phyloP scores from a whole-genome alignment of 1,139 yeast species.

The Saccharomyces pastorianus region DNA sequence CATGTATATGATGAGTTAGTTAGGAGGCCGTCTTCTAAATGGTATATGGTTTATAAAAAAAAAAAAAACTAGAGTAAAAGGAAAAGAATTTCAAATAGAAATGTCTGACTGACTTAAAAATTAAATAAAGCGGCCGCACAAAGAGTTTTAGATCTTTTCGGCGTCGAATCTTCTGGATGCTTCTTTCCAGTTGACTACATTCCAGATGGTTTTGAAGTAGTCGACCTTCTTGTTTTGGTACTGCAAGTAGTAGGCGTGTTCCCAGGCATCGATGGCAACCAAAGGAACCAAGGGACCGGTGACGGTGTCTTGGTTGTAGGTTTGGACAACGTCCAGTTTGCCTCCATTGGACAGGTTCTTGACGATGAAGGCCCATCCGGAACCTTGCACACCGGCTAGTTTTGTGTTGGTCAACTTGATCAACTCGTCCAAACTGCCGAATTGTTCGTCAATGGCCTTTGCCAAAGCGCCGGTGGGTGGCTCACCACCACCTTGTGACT shows the following conservation, averaged over 20 bases:
- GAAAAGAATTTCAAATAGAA: background rate
- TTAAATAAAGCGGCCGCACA: no score
- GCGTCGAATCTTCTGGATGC: slow-evolving; percentile 52
- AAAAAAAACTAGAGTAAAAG: no score
- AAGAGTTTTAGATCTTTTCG: slow-evolving; percentile 19
- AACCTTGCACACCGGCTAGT: slow-evolving; percentile 90
- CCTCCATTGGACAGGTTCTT: slow-evolving; percentile 78
- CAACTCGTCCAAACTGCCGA: slow-evolving; percentile 71
- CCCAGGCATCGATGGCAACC: slow-evolving; percentile 97
- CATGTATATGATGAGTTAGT: background rate
- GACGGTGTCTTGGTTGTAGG: slow-evolving; percentile 86
- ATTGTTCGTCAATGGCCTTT: slow-evolving; percentile 56
- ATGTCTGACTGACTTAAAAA: background rate
- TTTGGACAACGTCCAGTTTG: slow-evolving; percentile 69
- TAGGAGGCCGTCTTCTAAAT: background rate
- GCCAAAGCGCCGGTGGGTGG: slow-evolving; percentile 53
- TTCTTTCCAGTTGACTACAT: slow-evolving; percentile 92
- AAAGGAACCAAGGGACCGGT: slow-evolving; percentile 65
- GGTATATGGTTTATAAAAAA: no score
- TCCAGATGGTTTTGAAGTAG: slow-evolving; percentile 95
- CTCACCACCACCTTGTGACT: slow-evolving; percentile 76
- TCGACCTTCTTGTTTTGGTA: slow-evolving; percentile 91
- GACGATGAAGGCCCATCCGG: slow-evolving; percentile 96
- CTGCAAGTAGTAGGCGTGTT: slow-evolving; percentile 93
- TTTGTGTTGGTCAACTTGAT: slow-evolving; percentile 61